Percentiles rank a stretch among this genome's conserved stretches.
Conservation (phyloP, 108 stramenopile genomes). For the Cyclotella cryptica region DNA sequence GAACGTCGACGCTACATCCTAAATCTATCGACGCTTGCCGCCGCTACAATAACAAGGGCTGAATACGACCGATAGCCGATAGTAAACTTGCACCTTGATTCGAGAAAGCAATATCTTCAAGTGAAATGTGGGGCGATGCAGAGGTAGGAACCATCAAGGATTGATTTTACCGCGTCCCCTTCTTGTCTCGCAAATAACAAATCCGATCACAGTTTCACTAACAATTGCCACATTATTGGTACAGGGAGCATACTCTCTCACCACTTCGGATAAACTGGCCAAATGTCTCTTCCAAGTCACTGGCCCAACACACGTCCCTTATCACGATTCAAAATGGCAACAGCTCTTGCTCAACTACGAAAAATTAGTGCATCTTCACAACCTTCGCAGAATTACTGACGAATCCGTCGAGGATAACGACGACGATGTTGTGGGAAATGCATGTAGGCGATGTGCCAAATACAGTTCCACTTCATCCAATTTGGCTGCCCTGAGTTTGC, state of each 20-base stretch:
- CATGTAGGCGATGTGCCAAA: constrained; percentile 63
- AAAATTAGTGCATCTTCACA: constrained; percentile 80
- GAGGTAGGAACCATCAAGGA: constrained; percentile 37
- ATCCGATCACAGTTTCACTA: background rate
- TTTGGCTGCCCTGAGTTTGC: constrained; percentile 76
- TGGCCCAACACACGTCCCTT: constrained; percentile 76
- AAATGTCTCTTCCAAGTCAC: constrained; percentile 67
- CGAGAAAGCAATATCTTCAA: background rate
- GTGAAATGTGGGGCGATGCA: constrained; percentile 68
- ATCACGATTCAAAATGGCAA: constrained; percentile 80
- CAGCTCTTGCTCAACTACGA: constrained; percentile 75
- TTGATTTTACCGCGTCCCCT: background rate
- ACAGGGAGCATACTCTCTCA: constrained; percentile 44
- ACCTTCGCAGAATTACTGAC: constrained; percentile 6
- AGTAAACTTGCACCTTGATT: background rate
- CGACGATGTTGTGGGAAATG: constrained; percentile 48
- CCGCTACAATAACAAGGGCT: too few relatives aligned
- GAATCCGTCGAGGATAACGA: background rate
- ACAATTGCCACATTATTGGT: background rate
- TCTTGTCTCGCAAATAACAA: background rate
- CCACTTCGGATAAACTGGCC: constrained; percentile 22
- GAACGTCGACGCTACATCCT: too few relatives aligned
- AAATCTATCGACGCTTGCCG: too few relatives aligned
- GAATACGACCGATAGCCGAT: background rate
- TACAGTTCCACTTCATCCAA: constrained; percentile 69